Base-by-base conservation (phyloP, 2,329 filamentous ascomycete genomes). In the Cordyceps militaris region DNA sequence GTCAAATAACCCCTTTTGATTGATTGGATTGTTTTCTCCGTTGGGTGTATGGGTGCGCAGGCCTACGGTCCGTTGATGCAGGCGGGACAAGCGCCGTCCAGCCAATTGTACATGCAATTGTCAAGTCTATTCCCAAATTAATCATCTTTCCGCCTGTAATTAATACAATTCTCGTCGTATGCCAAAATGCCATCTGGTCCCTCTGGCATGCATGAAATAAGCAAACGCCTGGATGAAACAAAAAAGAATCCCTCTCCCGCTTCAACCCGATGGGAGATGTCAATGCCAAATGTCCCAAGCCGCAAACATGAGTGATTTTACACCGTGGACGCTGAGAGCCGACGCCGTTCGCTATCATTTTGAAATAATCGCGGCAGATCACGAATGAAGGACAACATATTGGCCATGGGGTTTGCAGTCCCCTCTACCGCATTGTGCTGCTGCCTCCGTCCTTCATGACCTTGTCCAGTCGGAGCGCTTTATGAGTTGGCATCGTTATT, bases 401-500 rank as follows among this genome's bases (percentile, higher is more conserved):
- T 13, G 34, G 19, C 26, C 46, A 14, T 43, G 4, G 43, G 8
- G 14, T 23, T 28, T n/a, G 26, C 36, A 43, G 26, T 24, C 46
- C 36, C 16, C 30, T 36, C 36, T 34, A 11, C 32, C 14, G n/a
- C 16, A 10, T 36, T 26, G 46, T 16, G 3, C 24, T 36, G 24
- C 24, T 21, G 13, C 24, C 6, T 26, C 34, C 46, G 44, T 50
- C 19, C 40, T 34, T 49, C 52, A n/a, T 42, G 11, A 23, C 2
- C 5, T 40, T 19, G 16, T 28, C 16, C 10, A 1, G 13, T 26
- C 21, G 16, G 23, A 11, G n/a, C 36, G 28, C 32, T 55, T 47
- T 47, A 59, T 55, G 57, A 59, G 40, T 52, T 55, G 38, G 53
- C 52, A 50, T 59, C 57, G 21, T 59, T 59, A 40, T 59, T 55